phyloP scores from a whole-genome alignment of 2,329 filamentous ascomycete genomes.

The Colletotrichum lupini region DNA sequence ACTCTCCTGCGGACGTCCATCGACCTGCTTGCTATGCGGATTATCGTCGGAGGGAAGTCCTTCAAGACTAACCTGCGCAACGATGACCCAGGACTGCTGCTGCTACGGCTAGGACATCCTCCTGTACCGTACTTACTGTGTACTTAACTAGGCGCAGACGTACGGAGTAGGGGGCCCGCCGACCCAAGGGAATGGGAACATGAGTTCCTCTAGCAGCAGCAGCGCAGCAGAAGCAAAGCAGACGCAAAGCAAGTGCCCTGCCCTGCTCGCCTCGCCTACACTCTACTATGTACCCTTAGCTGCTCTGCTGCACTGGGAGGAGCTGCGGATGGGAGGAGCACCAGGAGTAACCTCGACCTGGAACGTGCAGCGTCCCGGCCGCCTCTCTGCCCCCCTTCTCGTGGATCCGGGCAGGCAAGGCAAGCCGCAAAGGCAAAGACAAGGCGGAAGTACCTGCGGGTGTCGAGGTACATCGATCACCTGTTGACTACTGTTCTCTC shows the following conservation, averaged over 20 bases:
- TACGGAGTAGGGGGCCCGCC: neutral
- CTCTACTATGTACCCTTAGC: neutral
- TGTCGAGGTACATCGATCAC: neutral
- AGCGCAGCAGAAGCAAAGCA: neutral
- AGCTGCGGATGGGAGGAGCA: neutral
- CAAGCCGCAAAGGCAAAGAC: neutral
- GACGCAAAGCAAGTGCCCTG: neutral
- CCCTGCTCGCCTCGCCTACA: neutral
- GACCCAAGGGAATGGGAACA: slow-evolving; percentile 18
- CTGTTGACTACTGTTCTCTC: neutral
- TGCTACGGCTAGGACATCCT: neutral
- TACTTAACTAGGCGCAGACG: neutral
- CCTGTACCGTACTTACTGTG: neutral
- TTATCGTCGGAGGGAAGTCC: neutral
- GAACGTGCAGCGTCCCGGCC: slow-evolving; percentile 6
- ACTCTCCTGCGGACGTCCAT: neutral
- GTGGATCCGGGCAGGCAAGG: neutral
- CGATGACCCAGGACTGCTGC: neutral
- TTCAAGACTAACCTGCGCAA: neutral
- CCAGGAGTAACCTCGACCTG: neutral
- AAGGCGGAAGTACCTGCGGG: neutral
- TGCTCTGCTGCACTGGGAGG: neutral
- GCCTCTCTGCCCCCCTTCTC: neutral
- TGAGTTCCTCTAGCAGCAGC: slow-evolving; percentile 6
- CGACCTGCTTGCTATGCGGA: neutral